phyloP scores from a whole-genome alignment of 2,329 filamentous ascomycete species.

The Coniochaeta sp. region DNA sequence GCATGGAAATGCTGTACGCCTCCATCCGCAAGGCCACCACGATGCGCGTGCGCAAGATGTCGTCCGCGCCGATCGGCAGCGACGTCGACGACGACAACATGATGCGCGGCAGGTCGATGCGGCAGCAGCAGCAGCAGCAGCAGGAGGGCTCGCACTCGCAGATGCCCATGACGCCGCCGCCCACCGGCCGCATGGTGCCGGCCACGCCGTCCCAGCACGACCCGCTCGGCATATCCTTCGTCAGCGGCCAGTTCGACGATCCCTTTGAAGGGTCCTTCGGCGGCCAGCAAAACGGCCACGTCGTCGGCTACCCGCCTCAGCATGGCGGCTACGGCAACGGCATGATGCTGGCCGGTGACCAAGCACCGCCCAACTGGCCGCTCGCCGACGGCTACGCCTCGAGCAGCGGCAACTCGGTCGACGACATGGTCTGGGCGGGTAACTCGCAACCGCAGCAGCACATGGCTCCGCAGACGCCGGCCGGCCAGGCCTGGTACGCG shows the following conservation, averaged over 20 bases:
- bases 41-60: conserved; percentile 1
- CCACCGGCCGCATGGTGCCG: conserved; percentile 9
- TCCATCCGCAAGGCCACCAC: conserved; percentile 21
- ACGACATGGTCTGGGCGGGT: not conserved
- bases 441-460: not conserved
- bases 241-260: conserved; percentile 16
- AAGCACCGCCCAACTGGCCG: not conserved
- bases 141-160: no score
- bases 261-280: conserved; percentile 12
- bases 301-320: conserved; percentile 6
- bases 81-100: conserved; percentile 4
- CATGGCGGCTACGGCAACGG: conserved; percentile 14
- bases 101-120: not conserved
- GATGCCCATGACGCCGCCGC: conserved; percentile 12
- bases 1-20: conserved; percentile 21
- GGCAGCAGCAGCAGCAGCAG: no score
- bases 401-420: not conserved
- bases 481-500: not conserved
- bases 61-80: not conserved
- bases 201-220: conserved; percentile 3
- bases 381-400: not conserved
- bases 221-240: conserved; percentile 9
- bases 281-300: conserved; percentile 7
- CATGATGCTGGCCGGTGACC: not conserved
- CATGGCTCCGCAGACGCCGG: not conserved